Conservation (phyloP, 1,139 yeast genomes). For the Zygoascus hellenicus region DNA sequence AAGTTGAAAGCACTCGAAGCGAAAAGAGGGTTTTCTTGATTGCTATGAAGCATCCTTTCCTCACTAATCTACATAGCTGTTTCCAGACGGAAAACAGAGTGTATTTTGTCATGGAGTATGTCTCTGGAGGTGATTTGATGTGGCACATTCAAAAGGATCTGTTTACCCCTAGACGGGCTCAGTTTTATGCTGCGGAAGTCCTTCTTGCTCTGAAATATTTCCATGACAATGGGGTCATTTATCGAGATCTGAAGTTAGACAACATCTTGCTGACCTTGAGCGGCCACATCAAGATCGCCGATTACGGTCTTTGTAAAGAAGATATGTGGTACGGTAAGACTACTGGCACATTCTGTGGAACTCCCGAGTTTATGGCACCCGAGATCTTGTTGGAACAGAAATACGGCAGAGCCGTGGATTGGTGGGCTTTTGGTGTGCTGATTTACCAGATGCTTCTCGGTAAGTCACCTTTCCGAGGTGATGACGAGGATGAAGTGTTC, state of each 20-base stretch:
- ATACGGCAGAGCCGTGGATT: constrained; percentile 90
- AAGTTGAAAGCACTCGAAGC: constrained; percentile 88
- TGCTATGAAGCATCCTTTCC: constrained; percentile 91
- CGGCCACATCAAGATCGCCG: constrained; percentile 97
- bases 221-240: constrained; percentile 93
- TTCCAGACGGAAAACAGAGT: constrained; percentile 97
- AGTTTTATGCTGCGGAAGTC: constrained; percentile 96
- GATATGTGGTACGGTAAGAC: constrained; percentile 89
- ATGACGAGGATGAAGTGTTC: constrained; percentile 96
- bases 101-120: constrained; percentile 96
- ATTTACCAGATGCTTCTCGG: constrained; percentile 94
- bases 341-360: constrained; percentile 96
- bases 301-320: constrained; percentile 94
- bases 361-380: constrained; percentile 99
- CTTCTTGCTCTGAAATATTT: constrained; percentile 82
- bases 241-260: constrained; percentile 93
- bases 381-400: constrained; percentile 90
- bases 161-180: constrained; percentile 85
- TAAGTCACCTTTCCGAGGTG: constrained; percentile 96
- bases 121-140: constrained; percentile 98
- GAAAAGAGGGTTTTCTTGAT: constrained; percentile 88
- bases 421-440: constrained; percentile 99
- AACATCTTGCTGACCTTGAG: constrained; percentile 80
- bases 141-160: constrained; percentile 96
- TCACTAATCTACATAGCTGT: constrained; percentile 86